Evolutionary conservation across 129 eudicot species (phyloP).

Genomic region (Arctium minus): DNA sequence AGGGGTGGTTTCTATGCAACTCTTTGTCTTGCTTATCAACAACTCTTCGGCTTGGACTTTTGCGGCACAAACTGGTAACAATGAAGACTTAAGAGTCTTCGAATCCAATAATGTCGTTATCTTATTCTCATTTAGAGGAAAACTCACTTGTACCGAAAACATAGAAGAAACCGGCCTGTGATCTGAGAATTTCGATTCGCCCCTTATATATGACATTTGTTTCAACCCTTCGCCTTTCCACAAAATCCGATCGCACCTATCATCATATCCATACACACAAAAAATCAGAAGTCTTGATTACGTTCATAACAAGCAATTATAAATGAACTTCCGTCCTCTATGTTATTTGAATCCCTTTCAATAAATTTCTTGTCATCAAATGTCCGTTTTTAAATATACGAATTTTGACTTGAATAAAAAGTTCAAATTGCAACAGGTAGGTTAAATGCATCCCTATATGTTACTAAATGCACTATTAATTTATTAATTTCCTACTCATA

Average conservation of each 20-base stretch:
- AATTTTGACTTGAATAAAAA: neutral
- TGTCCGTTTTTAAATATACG: neutral
- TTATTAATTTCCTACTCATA: no score
- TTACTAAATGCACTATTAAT: no score
- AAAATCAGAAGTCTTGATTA: neutral
- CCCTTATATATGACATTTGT: constrained; percentile 62
- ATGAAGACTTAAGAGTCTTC: neutral
- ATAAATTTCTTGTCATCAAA: neutral
- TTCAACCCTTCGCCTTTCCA: constrained; percentile 90
- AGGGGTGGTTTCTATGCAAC: constrained; percentile 48
- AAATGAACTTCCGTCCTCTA: no score
- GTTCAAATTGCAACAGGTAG: no score
- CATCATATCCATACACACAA: constrained; percentile 6
- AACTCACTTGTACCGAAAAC: constrained; percentile 50
- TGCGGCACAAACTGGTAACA: constrained; percentile 22
- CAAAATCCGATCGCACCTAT: constrained; percentile 84
- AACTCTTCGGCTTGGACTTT: constrained; percentile 35
- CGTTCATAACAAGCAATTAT: neutral
- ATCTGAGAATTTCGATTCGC: constrained; percentile 81
- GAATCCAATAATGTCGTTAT: constrained; percentile 1
- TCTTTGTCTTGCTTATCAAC: constrained; percentile 28
- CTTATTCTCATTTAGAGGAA: constrained; percentile 8
- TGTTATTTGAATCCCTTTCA: no score
- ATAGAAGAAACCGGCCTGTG: constrained; percentile 78
- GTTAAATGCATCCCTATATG: no score